Percentiles rank a stretch among this genome's conserved stretches.
phyloP scores from a whole-genome alignment of 306 rosid genomes.

The Cyamopsis tetragonoloba region DNA sequence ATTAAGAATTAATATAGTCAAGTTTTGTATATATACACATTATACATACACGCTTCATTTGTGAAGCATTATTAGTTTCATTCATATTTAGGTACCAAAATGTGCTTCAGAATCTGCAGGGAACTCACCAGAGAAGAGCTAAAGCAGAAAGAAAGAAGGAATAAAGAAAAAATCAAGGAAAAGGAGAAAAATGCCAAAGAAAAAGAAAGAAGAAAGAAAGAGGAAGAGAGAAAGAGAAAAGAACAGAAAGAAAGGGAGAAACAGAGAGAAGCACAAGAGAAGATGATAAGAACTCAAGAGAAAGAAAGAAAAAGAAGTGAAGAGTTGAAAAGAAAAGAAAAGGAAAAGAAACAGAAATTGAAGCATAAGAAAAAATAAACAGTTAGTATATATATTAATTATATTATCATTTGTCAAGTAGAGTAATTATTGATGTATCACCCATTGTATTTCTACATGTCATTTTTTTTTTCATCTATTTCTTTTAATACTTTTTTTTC shows the following conservation, averaged over 20 bases:
- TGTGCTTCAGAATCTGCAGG: constrained; percentile 49
- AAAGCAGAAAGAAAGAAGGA: constrained; percentile 39
- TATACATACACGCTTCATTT: not conserved
- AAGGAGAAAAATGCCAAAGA: constrained; percentile 1
- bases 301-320: constrained; percentile 12
- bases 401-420: too few relatives aligned
- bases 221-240: constrained; percentile 9
- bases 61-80: not conserved
- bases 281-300: not conserved
- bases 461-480: too few relatives aligned
- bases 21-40: not conserved
- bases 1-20: not conserved
- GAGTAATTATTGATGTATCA: too few relatives aligned
- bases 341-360: not conserved
- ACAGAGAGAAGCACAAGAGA: not conserved
- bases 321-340: constrained; percentile 1
- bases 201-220: constrained; percentile 7
- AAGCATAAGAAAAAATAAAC: not conserved
- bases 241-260: constrained; percentile 22
- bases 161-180: constrained; percentile 35
- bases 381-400: not conserved
- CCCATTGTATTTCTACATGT: too few relatives aligned
- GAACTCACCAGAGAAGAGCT: constrained; percentile 39
- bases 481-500: too few relatives aligned
- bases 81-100: not conserved